Percentiles rank a stretch among this genome's conserved stretches.
phyloP scores from a whole-genome alignment of 768 basidiomycete species.

The Termitomyces sp. region DNA sequence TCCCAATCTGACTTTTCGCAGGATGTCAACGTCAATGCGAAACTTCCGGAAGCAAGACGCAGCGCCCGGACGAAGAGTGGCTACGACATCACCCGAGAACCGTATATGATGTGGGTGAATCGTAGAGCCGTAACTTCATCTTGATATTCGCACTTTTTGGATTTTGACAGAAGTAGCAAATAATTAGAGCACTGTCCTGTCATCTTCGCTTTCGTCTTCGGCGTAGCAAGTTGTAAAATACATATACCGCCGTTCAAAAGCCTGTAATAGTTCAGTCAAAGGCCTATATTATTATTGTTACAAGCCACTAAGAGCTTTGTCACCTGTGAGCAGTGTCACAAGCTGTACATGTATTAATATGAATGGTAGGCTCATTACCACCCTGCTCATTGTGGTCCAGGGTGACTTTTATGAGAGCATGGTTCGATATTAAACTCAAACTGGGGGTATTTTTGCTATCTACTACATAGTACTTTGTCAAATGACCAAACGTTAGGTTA shows the following conservation, averaged over 20 bases:
- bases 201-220: not conserved
- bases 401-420: too few species aligned
- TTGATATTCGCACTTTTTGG: constrained; percentile 16
- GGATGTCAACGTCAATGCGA: constrained; percentile 70
- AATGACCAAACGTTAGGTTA: too few species aligned
- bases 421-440: too few species aligned
- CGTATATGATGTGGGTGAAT: constrained; percentile 89
- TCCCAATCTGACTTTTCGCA: constrained; percentile 24
- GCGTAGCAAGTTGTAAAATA: not conserved
- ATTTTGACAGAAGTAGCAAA: not conserved
- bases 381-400: too few species aligned
- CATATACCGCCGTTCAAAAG: not conserved
- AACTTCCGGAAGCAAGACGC: constrained; percentile 75
- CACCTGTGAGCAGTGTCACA: too few species aligned
- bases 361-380: too few species aligned
- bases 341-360: too few species aligned
- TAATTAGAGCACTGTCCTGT: constrained; percentile 1
- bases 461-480: too few species aligned
- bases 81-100: constrained; percentile 68
- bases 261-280: not conserved
- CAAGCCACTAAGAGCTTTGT: too few species aligned
- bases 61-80: constrained; percentile 69
- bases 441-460: too few species aligned
- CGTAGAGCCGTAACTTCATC: constrained; percentile 58
- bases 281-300: too few species aligned